Evolutionary conservation across 768 basidiomycete species (phyloP).

Genomic region (Psilocybe sp.): DNA sequence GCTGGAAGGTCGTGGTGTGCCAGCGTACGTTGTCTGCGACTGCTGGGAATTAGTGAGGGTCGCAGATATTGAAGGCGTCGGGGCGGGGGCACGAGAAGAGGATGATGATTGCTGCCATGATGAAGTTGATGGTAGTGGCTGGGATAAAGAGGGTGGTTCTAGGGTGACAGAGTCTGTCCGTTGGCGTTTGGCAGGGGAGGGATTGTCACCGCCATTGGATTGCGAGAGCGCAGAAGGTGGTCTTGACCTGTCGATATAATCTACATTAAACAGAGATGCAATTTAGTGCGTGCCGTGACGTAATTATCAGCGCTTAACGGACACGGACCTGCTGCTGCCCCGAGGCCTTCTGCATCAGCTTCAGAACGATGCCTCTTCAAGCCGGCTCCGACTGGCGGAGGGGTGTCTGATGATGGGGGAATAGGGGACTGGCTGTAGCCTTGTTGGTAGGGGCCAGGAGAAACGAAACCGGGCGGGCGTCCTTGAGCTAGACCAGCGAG

Average conservation of each 20-base stretch:
- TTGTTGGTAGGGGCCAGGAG: conserved; percentile 48
- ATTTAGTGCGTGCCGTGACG: not conserved
- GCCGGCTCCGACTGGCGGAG: conserved; percentile 46
- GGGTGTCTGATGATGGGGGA: conserved; percentile 43
- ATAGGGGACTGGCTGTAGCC: conserved; percentile 50
- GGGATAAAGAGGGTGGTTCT: conserved; percentile 16
- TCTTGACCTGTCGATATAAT: conserved; percentile 44
- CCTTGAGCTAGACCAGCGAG: conserved; percentile 32
- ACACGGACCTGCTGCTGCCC: conserved; percentile 16
- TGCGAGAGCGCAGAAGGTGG: conserved; percentile 49
- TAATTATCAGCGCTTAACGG: not conserved
- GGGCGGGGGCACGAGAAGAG: conserved; percentile 25
- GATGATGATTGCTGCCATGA: conserved; percentile 16
- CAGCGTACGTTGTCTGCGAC: conserved; percentile 28
- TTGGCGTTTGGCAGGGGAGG: conserved; percentile 69
- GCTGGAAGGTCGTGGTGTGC: conserved; percentile 46
- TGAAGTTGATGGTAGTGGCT: conserved; percentile 29
- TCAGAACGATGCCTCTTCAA: conserved; percentile 43
- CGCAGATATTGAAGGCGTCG: conserved; percentile 12
- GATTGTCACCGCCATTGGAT: conserved; percentile 55
- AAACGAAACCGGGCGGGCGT: conserved; percentile 45
- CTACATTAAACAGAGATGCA: conserved; percentile 33
- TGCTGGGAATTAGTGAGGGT: conserved; percentile 28
- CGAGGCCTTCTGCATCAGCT: conserved; percentile 49
- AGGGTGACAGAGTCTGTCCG: conserved; percentile 50